Base-by-base conservation (phyloP, 2,329 filamentous ascomycete species). In the Arthrobotrys megalospora region DNA sequence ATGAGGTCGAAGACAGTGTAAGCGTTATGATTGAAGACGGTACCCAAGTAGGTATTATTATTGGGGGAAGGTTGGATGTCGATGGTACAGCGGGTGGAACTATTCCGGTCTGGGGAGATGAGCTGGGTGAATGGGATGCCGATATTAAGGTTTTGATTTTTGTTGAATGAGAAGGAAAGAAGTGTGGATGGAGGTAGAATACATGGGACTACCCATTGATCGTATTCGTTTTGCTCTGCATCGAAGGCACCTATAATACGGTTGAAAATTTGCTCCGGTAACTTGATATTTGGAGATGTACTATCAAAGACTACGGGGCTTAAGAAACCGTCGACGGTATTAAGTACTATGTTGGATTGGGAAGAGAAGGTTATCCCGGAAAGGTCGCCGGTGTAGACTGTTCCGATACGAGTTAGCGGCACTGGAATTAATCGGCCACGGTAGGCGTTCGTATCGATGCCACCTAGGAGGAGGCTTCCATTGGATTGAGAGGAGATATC, bases 361-460 rank as follows among this genome's bases (percentile, higher is more conserved):
- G 19, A 32, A 21, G 48, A 34, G 24, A 55, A 55, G 14, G 14
- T 55, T 4, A 55, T 55, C 16, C 28, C 14, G 36, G 50, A 55
- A 3, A 55, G 24, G 7, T 55, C 28, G 14, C 28, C 50, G 24
- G 50, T 36, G n/a, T 55, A 55, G 14, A 19, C 14, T 1, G 21
- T 36, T 1, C 50, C 50, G 11, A 6, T 19, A 3, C 28, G 24
- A 3, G 50, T n/a, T 16, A 55, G 21, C 3, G 14, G 50, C 8
- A 55, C 12, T 19, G 50, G 50, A 14, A 19, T 55, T 19, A 55
- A 55, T 55, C 28, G n/a, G 19, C 28, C 50, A 12, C 50, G 50
- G n/a, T 55, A 55, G 11, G 50, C 50, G 21, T 55, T 55, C 4
- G 50, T 55, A 24, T 55, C 50, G 4, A 55, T 55, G 10, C 50